phyloP scores from a whole-genome alignment of 164 flowering plant species.

The Buxus sempervirens region DNA sequence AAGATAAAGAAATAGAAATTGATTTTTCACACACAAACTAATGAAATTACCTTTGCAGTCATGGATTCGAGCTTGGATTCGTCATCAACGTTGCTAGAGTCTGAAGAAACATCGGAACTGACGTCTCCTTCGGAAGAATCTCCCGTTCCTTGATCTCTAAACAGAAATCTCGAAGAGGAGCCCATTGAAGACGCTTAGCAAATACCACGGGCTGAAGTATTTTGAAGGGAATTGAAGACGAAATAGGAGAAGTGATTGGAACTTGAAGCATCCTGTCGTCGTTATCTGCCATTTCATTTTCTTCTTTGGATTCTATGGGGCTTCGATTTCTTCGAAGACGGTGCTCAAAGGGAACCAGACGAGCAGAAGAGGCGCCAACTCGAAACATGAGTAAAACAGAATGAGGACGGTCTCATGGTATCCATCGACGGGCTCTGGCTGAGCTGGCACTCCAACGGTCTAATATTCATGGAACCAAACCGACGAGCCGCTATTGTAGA shows the following conservation, averaged over 20 bases:
- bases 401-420: no score
- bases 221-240: not conserved
- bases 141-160: constrained; percentile 40
- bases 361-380: not conserved
- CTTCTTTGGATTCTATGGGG: not conserved
- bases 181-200: constrained; percentile 23
- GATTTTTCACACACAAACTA: no score
- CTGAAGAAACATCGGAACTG: constrained; percentile 27
- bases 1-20: not conserved
- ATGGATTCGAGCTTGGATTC: constrained; percentile 47
- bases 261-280: constrained; percentile 10
- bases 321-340: constrained; percentile 16
- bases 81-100: constrained; percentile 22
- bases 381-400: not conserved
- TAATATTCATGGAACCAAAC: no score
- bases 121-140: constrained; percentile 24
- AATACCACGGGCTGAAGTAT: not conserved
- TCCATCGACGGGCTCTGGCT: no score
- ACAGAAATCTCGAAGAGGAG: constrained; percentile 39
- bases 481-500: no score
- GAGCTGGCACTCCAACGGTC: no score
- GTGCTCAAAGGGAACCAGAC: not conserved
- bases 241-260: not conserved
- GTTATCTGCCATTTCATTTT: constrained; percentile 12
- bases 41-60: constrained; percentile 52